Evolutionary conservation across 768 basidiomycete genomes (phyloP).

Genomic region (Pleurotus salmoneostramineus): DNA sequence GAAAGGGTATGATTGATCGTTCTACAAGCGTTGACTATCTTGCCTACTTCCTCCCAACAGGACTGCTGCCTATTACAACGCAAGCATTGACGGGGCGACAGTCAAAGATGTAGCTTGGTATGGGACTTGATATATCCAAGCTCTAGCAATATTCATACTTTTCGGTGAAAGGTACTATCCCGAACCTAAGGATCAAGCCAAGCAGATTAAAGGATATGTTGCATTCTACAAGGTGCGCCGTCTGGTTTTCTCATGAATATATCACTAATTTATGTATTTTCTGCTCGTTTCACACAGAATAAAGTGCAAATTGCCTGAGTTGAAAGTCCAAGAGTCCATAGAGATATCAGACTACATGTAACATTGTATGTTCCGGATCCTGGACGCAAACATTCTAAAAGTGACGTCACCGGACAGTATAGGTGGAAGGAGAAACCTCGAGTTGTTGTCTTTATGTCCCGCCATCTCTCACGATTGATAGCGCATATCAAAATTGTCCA

Average conservation of each 20-base stretch:
- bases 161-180: constrained; percentile 61
- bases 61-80: constrained; percentile 64
- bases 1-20: constrained; percentile 55
- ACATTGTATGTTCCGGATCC: too few species aligned
- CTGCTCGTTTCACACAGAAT: not conserved
- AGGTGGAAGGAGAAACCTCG: too few species aligned
- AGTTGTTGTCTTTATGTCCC: too few species aligned
- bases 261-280: not conserved
- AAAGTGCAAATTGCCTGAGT: constrained; percentile 5
- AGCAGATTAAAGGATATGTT: constrained; percentile 59
- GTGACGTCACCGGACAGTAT: too few species aligned
- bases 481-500: too few species aligned
- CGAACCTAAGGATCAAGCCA: constrained; percentile 48
- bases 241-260: not conserved
- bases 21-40: not conserved
- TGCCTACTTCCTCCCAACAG: constrained; percentile 24
- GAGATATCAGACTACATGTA: too few species aligned
- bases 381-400: too few species aligned
- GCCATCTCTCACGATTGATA: too few species aligned
- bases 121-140: constrained; percentile 14
- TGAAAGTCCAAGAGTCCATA: too few species aligned
- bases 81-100: constrained; percentile 39
- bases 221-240: constrained; percentile 72
- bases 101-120: constrained; percentile 68
- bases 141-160: not conserved